Percentiles rank a stretch among this genome's conserved stretches.
These are phyloP conservation scores for Calonectria hongkongensis DNA, from an alignment of 2,329 filamentous ascomycete species.

Conservation along the genomic window DNA sequence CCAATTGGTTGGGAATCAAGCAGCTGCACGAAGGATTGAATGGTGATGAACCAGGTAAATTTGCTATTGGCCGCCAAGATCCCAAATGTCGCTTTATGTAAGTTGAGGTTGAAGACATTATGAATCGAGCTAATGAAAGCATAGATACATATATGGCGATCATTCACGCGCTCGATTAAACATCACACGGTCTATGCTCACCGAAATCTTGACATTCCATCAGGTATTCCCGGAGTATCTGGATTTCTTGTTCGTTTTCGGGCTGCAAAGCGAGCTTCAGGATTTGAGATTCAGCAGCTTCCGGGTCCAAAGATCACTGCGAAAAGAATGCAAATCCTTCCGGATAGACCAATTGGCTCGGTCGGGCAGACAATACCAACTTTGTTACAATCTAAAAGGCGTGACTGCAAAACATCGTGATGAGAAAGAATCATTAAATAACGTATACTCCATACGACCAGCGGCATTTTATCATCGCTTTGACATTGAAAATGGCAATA, in stretches of 20 bases:
- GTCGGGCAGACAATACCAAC: conserved; percentile 34
- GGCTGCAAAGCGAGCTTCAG: conserved; percentile 17
- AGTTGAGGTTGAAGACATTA: background rate
- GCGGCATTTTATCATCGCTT: conserved; percentile 27
- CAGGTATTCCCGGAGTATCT: conserved; percentile 30
- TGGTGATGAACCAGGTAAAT: background rate
- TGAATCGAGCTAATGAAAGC: background rate
- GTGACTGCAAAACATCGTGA: conserved; percentile 5
- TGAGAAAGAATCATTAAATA: background rate
- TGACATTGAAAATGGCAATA: conserved; percentile 33
- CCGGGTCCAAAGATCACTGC: conserved; percentile 24
- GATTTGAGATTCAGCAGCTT: conserved; percentile 33
- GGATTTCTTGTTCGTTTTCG: conserved; percentile 31
- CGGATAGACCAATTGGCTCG: conserved; percentile 17
- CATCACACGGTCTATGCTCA: conserved; percentile 24
- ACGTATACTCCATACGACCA: conserved; percentile 18
- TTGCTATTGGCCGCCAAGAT: background rate
- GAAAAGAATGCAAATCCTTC: background rate
- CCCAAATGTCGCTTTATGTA: conserved; percentile 34
- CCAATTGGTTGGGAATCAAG: conserved; percentile 21
- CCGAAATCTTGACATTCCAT: conserved; percentile 31
- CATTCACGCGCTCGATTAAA: conserved; percentile 14
- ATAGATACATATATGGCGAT: conserved; percentile 23
- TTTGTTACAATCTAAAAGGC: conserved; percentile 32
- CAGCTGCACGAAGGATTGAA: background rate